These are phyloP conservation scores for Thozetella sp. DNA, from an alignment of 495 filamentous ascomycete genomes.

Conservation along the genomic window DNA sequence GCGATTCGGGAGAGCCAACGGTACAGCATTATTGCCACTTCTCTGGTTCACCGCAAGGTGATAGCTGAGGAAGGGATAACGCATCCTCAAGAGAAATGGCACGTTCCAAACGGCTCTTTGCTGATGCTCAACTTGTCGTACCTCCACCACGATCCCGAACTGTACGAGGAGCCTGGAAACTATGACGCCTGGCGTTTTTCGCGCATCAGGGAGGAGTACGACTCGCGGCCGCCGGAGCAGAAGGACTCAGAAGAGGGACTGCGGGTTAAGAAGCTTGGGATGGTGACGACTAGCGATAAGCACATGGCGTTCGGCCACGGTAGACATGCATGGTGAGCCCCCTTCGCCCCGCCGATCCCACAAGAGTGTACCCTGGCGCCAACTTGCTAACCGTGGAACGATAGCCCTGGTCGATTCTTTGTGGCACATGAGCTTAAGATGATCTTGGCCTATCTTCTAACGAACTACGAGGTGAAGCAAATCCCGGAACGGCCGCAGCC, in stretches of 20 bases:
- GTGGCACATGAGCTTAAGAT: constrained; percentile 45
- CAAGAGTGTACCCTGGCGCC: too few relatives aligned
- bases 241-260: constrained; percentile 22
- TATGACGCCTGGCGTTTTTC: constrained; percentile 35
- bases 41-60: constrained; percentile 33
- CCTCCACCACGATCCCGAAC: constrained; percentile 28
- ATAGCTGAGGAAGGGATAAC: constrained; percentile 30
- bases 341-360: neutral
- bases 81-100: constrained; percentile 31
- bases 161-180: constrained; percentile 26
- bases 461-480: constrained; percentile 42
- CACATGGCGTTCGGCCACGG: constrained; percentile 37
- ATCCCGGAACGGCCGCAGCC: constrained; percentile 20
- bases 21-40: constrained; percentile 24
- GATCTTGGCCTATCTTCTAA: constrained; percentile 32
- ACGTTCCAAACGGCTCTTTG: constrained; percentile 25
- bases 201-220: constrained; percentile 25
- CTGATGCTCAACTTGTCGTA: constrained; percentile 30
- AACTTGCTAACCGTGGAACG: too few relatives aligned
- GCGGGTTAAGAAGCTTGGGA: constrained; percentile 23
- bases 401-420: constrained; percentile 47
- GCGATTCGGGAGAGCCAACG: constrained; percentile 38
- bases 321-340: constrained; percentile 34
- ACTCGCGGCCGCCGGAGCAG: constrained; percentile 18
- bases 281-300: constrained; percentile 35